Evolutionary conservation across 2,329 filamentous ascomycete species (phyloP), one percentile per base, ranked within the genome.

Genomic region (Stagonosporopsis tanaceti): DNA sequence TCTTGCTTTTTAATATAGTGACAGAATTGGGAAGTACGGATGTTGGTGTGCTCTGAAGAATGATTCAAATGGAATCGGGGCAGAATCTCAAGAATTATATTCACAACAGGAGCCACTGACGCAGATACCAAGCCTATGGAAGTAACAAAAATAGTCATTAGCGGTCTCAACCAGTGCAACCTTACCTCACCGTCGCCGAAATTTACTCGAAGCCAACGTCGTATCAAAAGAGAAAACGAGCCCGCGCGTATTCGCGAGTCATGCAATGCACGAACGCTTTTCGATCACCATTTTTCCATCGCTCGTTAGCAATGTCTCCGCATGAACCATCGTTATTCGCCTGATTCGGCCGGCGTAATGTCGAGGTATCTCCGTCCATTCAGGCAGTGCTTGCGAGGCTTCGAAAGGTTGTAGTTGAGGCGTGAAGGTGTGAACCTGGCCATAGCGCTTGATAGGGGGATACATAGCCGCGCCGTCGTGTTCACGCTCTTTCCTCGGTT

Each of bases 401-500:
- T 4, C n/a, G 14, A 24, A 15, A 47, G 5, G 17, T n/a, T 12
- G 1, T 17, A 9, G 44, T 40, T 28, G 44, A 20, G 22, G 25
- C 24, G 44, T 12, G 9, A 17, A 17, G 5, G 2, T 17, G 9
- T 24, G 2, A 15, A 17, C 20, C 11, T 32, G 32, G 7, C 17
- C 17, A 32, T 27, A 27, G 37, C 38, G 47, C 42, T 47, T 37
- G 15, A 6, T 4, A 32, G n/a, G 22, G 22, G 3, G 28, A 28
- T 34, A 40, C 20, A 20, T 20, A 27, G 47, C 34, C 47, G 48
- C 44, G 44, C 38, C 34, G 39, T 57, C 55, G 55, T 53, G 24
- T 53, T 53, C 45, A 44, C 39, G 28, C 55, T 58, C 55, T 53
- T 53, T 53, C 34, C 45, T 48, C 55, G 55, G 27, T 53, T 53